A percentile compares a stretch with the other conserved stretches of the same genome.
These are phyloP conservation scores for Spongispora temasekensis DNA, from an alignment of 1,284 basidiomycete species.

Conservation along the genomic window DNA sequence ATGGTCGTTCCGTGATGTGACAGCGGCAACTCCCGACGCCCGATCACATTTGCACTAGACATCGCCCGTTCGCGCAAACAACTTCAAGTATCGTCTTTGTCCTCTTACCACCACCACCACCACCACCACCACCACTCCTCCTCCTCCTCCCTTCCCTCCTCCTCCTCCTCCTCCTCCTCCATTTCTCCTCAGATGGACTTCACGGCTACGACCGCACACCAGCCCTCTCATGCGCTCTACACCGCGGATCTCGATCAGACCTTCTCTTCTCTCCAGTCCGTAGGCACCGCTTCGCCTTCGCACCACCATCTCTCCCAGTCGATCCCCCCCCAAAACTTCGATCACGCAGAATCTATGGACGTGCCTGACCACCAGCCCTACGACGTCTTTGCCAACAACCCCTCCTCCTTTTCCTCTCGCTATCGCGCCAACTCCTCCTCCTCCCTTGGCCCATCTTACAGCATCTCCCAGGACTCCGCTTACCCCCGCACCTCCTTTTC, in stretches of 20 bases:
- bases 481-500: slow-evolving; percentile 60
- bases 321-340: slow-evolving; percentile 40
- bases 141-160: slow-evolving; percentile 22
- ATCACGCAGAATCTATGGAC: slow-evolving; percentile 47
- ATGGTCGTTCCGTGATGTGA: slow-evolving; percentile 38
- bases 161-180: slow-evolving; percentile 9
- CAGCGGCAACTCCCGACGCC: slow-evolving; percentile 49
- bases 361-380: slow-evolving; percentile 54
- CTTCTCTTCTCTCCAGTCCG: slow-evolving; percentile 42
- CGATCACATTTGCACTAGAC: slow-evolving; percentile 50
- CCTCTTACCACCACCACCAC: slow-evolving; percentile 19
- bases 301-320: slow-evolving; percentile 38
- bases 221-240: slow-evolving; percentile 48
- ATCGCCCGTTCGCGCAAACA: slow-evolving; percentile 32
- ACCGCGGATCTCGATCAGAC: slow-evolving; percentile 50
- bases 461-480: slow-evolving; percentile 52
- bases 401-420: slow-evolving; percentile 52
- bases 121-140: slow-evolving; percentile 15
- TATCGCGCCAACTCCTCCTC: slow-evolving; percentile 69
- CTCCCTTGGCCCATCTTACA: slow-evolving; percentile 55
- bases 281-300: slow-evolving; percentile 35
- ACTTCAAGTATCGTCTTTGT: slow-evolving; percentile 27
- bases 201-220: slow-evolving; percentile 36
- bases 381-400: slow-evolving; percentile 57
- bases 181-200: slow-evolving; percentile 54